These are phyloP conservation scores for Aspergillus niger DNA, from an alignment of 2,329 filamentous ascomycete genomes.

Conservation along the genomic window DNA sequence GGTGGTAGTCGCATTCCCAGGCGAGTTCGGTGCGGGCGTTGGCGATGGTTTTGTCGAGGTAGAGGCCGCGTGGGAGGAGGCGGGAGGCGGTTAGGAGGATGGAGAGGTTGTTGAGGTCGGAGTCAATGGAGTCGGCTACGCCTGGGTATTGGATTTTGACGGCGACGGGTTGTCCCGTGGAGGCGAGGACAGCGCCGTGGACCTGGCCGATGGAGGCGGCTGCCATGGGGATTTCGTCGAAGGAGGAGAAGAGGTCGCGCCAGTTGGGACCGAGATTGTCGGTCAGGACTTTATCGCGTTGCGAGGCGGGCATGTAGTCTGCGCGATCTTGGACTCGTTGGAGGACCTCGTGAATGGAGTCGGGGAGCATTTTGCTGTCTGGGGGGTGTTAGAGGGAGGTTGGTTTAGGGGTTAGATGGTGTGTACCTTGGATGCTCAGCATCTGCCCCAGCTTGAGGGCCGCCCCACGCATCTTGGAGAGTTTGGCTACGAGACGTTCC, in stretches of 20 bases:
- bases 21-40: conserved; percentile 89
- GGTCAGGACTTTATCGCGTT: conserved; percentile 80
- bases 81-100: conserved; percentile 88
- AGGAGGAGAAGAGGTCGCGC: conserved; percentile 78
- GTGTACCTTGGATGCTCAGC: conserved; percentile 84
- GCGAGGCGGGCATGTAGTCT: conserved; percentile 96
- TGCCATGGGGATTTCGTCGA: conserved; percentile 89
- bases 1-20: conserved; percentile 95
- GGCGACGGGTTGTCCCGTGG: conserved; percentile 74
- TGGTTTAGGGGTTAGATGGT: not conserved
- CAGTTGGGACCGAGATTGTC: conserved; percentile 80
- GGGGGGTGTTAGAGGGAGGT: conserved; percentile 4
- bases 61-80: conserved; percentile 86
- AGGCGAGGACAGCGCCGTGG: conserved; percentile 77
- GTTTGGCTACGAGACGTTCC: conserved; percentile 86
- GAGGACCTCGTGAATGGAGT: conserved; percentile 81
- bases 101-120: conserved; percentile 89
- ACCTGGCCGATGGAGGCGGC: conserved; percentile 97
- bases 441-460: conserved; percentile 97
- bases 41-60: conserved; percentile 94
- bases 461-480: conserved; percentile 94
- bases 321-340: conserved; percentile 94
- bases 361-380: conserved; percentile 91
- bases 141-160: conserved; percentile 98
- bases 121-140: conserved; percentile 93